Conservation (phyloP, 768 basidiomycete genomes). For the Xerocomellus dryophilus region DNA sequence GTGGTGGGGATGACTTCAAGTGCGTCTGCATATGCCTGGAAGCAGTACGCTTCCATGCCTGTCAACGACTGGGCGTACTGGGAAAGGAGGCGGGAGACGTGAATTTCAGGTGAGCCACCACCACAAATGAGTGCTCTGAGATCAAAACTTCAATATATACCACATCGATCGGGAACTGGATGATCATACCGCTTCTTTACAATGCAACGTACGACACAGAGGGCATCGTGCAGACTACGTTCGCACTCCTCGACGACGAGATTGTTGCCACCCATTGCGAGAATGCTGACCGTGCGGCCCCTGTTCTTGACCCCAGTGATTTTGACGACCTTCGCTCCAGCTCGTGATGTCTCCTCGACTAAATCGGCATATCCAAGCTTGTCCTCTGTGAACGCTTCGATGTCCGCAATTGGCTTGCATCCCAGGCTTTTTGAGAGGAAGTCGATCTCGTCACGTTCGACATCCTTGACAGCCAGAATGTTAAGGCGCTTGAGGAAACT, state of each 20-base stretch:
- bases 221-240: conserved; percentile 94
- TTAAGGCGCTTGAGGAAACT: conserved; percentile 96
- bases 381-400: conserved; percentile 96
- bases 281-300: conserved; percentile 91
- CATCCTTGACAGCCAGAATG: conserved; percentile 94
- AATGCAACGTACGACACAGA: conserved; percentile 97
- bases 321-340: conserved; percentile 87
- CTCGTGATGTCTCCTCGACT: conserved; percentile 81
- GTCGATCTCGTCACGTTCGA: conserved; percentile 98
- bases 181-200: conserved; percentile 89
- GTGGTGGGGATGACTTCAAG: conserved; percentile 98
- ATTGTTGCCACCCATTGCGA: conserved; percentile 90
- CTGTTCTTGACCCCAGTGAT: conserved; percentile 94
- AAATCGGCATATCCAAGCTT: conserved; percentile 96
- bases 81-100: conserved; percentile 87
- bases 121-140: conserved; percentile 87
- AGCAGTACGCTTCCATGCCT: conserved; percentile 99
- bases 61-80: conserved; percentile 91
- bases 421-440: conserved; percentile 94
- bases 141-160: conserved; percentile 1
- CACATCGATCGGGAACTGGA: neutral
- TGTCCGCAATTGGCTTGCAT: conserved; percentile 95
- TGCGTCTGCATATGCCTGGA: conserved; percentile 97
- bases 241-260: conserved; percentile 97
- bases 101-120: conserved; percentile 97